Percentiles rank a stretch among this genome's conserved stretches.
These are phyloP conservation scores for Clitocybe nebularis DNA, from an alignment of 1,284 basidiomycete species.

Conservation along the genomic window DNA sequence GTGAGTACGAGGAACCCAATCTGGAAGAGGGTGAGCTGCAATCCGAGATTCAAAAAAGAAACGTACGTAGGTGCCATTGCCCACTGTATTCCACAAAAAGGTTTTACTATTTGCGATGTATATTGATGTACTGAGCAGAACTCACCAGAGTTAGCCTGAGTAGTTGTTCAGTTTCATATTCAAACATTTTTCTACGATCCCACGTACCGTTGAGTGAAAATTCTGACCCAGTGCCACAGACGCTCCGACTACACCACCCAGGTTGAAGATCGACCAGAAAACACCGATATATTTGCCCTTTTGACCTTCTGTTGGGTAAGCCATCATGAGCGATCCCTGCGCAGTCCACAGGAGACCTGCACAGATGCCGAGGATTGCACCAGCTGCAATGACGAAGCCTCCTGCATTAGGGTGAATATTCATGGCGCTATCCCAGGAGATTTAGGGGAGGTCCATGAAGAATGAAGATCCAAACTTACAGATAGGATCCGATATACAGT, in stretches of 20 bases:
- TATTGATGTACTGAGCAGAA: too few relatives aligned
- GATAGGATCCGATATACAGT: slow-evolving; percentile 70
- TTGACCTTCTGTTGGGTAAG: slow-evolving; percentile 73
- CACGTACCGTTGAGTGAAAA: slow-evolving; percentile 42
- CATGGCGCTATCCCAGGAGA: slow-evolving; percentile 45
- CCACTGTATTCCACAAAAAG: too few relatives aligned
- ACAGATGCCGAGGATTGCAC: slow-evolving; percentile 79
- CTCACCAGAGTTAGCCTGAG: slow-evolving; percentile 28
- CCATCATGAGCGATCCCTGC: slow-evolving; percentile 80
- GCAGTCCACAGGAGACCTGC: slow-evolving; percentile 86
- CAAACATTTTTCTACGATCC: too few relatives aligned
- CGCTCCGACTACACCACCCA: slow-evolving; percentile 68
- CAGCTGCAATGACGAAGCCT: slow-evolving; percentile 71
- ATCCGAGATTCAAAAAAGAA: slow-evolving; percentile 1
- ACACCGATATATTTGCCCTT: slow-evolving; percentile 79
- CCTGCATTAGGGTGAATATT: slow-evolving; percentile 62
- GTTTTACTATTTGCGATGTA: too few relatives aligned
- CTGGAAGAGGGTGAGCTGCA: slow-evolving; percentile 30
- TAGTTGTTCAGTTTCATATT: too few relatives aligned
- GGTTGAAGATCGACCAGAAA: slow-evolving; percentile 76
- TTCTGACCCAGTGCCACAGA: slow-evolving; percentile 61
- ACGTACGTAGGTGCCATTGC: slow-evolving; percentile 58
- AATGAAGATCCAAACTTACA: slow-evolving; percentile 39
- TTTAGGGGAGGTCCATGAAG: not conserved
- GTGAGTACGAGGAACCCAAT: slow-evolving; percentile 74